Percentiles rank a stretch among this genome's conserved stretches.
These are phyloP conservation scores for Xylaria longipes DNA, from an alignment of 495 filamentous ascomycete genomes.

Conservation along the genomic window DNA sequence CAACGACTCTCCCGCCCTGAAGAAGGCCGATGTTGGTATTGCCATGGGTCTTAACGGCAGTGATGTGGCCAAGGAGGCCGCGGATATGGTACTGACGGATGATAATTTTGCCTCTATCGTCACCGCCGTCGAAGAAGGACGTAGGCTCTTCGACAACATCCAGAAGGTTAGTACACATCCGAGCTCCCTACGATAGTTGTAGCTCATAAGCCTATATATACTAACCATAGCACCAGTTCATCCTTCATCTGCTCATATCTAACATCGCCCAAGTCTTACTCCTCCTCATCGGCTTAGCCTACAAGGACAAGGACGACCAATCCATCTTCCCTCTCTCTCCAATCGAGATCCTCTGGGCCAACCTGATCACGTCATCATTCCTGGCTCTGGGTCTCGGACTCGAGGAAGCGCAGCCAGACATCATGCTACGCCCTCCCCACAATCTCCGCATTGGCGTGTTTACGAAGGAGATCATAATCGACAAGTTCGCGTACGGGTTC, in stretches of 20 bases:
- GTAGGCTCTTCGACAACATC: slow-evolving; percentile 71
- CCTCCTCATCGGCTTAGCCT: slow-evolving; percentile 62
- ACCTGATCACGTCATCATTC: slow-evolving; percentile 65
- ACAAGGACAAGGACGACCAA: slow-evolving; percentile 55
- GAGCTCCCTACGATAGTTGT: not conserved
- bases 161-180: slow-evolving; percentile 69
- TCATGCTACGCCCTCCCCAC: slow-evolving; percentile 61
- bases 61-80: slow-evolving; percentile 87
- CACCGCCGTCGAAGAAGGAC: slow-evolving; percentile 66
- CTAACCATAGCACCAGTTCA: slow-evolving; percentile 47
- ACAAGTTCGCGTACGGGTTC: slow-evolving; percentile 65
- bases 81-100: slow-evolving; percentile 79
- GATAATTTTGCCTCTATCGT: slow-evolving; percentile 88
- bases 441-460: slow-evolving; percentile 59
- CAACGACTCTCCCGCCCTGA: slow-evolving; percentile 83
- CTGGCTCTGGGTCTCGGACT: slow-evolving; percentile 65
- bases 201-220: slow-evolving; percentile 28
- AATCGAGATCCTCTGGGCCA: slow-evolving; percentile 66
- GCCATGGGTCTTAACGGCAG: slow-evolving; percentile 80
- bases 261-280: slow-evolving; percentile 64
- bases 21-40: slow-evolving; percentile 83
- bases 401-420: slow-evolving; percentile 62
- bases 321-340: slow-evolving; percentile 65
- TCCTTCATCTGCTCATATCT: slow-evolving; percentile 64
- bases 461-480: slow-evolving; percentile 61